Evolutionary conservation across 768 basidiomycete species (phyloP).

Genomic region (Kwoniella bestiolae): DNA sequence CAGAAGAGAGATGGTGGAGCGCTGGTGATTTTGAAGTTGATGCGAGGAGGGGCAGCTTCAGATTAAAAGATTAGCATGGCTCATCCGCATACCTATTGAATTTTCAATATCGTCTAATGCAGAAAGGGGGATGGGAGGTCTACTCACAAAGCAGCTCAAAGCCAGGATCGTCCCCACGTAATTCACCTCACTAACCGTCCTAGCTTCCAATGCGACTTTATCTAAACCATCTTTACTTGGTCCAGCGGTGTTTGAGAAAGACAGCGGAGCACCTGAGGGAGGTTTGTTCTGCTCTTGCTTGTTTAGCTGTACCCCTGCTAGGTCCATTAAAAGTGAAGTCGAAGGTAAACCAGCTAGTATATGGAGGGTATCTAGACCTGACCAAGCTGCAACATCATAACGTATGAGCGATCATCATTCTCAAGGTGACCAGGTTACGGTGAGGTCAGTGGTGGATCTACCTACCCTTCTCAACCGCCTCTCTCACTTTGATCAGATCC

Average conservation of each 20-base stretch:
- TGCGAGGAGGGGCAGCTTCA: constrained; percentile 75
- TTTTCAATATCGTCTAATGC: no score
- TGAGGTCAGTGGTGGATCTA: constrained; percentile 2
- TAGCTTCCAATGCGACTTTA: constrained; percentile 62
- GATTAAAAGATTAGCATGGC: not conserved
- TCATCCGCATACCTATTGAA: not conserved
- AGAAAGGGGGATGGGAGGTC: no score
- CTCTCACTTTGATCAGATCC: constrained; percentile 70
- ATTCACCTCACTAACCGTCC: constrained; percentile 50
- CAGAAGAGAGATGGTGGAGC: constrained; percentile 76
- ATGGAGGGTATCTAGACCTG: constrained; percentile 78
- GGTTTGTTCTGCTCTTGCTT: not conserved
- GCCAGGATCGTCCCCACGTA: constrained; percentile 51
- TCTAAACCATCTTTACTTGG: constrained; percentile 66
- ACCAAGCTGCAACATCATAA: constrained; percentile 66
- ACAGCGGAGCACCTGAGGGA: constrained; percentile 1
- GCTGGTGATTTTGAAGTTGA: constrained; percentile 70
- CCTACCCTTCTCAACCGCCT: constrained; percentile 65
- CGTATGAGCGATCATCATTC: not conserved
- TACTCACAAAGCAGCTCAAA: constrained; percentile 53
- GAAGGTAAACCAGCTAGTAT: constrained; percentile 84
- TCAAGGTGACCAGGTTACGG: not conserved
- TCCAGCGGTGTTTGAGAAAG: constrained; percentile 1
- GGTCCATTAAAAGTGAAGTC: constrained; percentile 71
- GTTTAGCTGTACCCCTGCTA: constrained; percentile 62